Base-by-base conservation (phyloP, 2,329 filamentous ascomycete species). In the Diaporthe destruens region DNA sequence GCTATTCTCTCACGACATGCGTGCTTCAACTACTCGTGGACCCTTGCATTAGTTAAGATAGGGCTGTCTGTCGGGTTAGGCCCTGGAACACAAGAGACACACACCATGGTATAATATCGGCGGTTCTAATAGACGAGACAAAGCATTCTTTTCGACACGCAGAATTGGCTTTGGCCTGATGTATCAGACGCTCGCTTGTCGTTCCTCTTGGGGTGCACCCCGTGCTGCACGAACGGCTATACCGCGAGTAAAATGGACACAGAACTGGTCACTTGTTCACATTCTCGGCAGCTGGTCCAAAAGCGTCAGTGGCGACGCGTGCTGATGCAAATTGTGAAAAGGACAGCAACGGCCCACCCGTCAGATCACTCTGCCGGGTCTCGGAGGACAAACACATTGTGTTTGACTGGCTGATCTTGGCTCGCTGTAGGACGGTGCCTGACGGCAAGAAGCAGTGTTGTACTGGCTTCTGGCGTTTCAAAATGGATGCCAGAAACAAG, bases 391-490 rank as follows among this genome's bases (percentile, higher is more conserved):
- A 25, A 23, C 12, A 36, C 23, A 2, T 65, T 12, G 20, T 51
- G 59, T 51, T 12, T 34, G 44, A 65, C 44, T 51, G 59, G 59
- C 59, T 51, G 59, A 14, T 36, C 29, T 51, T 18, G 34, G 25
- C 6, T 20, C 7, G 36, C 29, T 49, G 29, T 51, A 23, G 44
- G 20, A 23, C 59, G 32, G 59, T 61, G 34, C 32, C 44, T 12
- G 44, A 23, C 18, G 59, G 36, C 32, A 57, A 65, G 20, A 65
- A 44, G 11, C 11, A 36, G 34, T 36, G 34, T 65, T 34, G 59
- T 49, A 23, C 34, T 42, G 59, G 59, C 44, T 65, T 65, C n/a
- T 65, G 44, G 59, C 44, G 59, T 51, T 65, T 65, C 59, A 65
- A 51, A 5, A 51, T 51, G 44, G 7, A 9, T 44, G 59, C 59